These are phyloP conservation scores for Phalaenopsis aphrodite DNA, from an alignment of 106 monocot genomes.

Conservation along the genomic window DNA sequence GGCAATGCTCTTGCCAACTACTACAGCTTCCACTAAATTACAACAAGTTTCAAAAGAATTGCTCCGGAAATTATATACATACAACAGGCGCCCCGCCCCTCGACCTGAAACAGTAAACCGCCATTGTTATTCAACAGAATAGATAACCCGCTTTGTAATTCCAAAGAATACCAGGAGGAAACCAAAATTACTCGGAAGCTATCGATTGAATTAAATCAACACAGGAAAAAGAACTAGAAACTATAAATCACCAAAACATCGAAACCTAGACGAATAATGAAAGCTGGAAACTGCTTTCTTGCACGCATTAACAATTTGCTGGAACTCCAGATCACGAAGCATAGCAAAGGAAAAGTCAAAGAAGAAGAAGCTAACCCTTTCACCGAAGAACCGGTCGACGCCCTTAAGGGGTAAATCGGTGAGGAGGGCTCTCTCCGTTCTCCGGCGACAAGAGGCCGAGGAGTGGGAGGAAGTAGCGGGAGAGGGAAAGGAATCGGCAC, in stretches of 20 bases:
- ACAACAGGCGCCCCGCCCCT: background rate
- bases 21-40: background rate
- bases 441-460: background rate
- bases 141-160: background rate
- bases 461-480: background rate
- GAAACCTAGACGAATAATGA: background rate
- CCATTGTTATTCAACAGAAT: background rate
- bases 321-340: background rate
- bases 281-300: background rate
- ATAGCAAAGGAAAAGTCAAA: background rate
- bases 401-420: background rate
- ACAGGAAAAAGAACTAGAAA: background rate
- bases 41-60: background rate
- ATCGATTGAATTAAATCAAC: background rate
- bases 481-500: background rate
- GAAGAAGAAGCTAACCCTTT: background rate
- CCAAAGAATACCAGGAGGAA: background rate
- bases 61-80: background rate
- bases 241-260: background rate
- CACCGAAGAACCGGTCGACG: background rate
- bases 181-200: background rate
- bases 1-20: background rate
- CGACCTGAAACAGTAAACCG: conserved; percentile 4
- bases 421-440: background rate
- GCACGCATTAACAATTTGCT: background rate